Percentiles rank a stretch among this genome's conserved stretches.
phyloP scores from a whole-genome alignment of 2,329 filamentous ascomycete genomes.

The Xylaria sp. region DNA sequence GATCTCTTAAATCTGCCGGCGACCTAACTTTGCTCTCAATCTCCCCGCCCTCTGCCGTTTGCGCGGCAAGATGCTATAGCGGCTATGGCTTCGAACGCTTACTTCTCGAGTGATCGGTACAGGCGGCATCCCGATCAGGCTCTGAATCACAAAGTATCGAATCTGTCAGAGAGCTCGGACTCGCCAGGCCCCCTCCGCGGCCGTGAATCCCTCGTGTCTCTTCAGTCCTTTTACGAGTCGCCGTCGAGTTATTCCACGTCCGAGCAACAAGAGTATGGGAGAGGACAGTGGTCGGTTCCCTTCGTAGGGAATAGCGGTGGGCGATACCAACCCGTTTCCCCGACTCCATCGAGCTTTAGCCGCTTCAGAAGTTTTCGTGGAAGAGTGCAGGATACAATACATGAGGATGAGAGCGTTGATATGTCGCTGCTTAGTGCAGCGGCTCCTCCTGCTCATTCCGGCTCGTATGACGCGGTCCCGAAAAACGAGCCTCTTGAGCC shows the following conservation, averaged over 20 bases:
- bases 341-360: conserved; percentile 33
- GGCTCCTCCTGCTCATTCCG: conserved; percentile 48
- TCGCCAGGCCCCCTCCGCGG: conserved; percentile 38
- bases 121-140: conserved; percentile 35
- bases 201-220: conserved; percentile 49
- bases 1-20: neutral
- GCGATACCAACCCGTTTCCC: conserved; percentile 41
- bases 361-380: conserved; percentile 44
- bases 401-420: conserved; percentile 48
- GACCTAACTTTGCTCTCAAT: neutral
- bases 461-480: conserved; percentile 45
- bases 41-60: neutral
- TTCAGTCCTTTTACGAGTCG: conserved; percentile 45
- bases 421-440: conserved; percentile 47
- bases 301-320: conserved; percentile 39
- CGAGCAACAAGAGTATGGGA: conserved; percentile 37
- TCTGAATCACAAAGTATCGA: conserved; percentile 47
- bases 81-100: conserved; percentile 44
- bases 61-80: conserved; percentile 36
- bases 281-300: conserved; percentile 41
- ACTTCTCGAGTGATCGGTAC: conserved; percentile 36
- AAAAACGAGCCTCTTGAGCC: conserved; percentile 45
- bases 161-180: conserved; percentile 45
- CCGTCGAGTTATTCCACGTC: conserved; percentile 22
- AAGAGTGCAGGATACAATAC: conserved; percentile 44